These are phyloP conservation scores for Candida rishiriensis DNA, from an alignment of 805 yeast genomes.

Conservation along the genomic window DNA sequence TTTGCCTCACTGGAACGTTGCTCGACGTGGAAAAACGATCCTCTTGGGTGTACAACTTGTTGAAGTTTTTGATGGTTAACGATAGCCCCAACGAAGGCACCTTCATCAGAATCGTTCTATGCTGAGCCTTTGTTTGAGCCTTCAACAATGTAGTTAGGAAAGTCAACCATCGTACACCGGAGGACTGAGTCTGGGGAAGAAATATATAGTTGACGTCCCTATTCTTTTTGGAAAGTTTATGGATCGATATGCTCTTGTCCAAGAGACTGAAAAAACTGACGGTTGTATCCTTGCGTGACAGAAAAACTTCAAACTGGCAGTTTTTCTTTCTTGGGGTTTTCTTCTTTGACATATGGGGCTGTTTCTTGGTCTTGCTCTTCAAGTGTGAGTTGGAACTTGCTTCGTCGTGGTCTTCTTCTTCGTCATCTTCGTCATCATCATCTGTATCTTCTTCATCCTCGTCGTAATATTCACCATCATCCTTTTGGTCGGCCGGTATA, in stretches of 20 bases:
- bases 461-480: background rate
- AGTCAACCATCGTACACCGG: constrained; percentile 61
- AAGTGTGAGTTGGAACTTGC: background rate
- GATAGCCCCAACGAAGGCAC: constrained; percentile 44
- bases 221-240: constrained; percentile 18
- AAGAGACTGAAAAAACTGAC: constrained; percentile 58
- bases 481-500: background rate
- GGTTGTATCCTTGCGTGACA: constrained; percentile 20
- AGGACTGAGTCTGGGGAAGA: constrained; percentile 45
- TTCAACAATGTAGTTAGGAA: constrained; percentile 49
- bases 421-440: constrained; percentile 11
- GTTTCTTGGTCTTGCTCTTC: background rate
- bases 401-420: constrained; percentile 1
- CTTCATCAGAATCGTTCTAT: constrained; percentile 25
- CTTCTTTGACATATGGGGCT: background rate
- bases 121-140: constrained; percentile 3
- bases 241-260: constrained; percentile 66
- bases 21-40: constrained; percentile 4
- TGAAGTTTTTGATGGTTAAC: constrained; percentile 33
- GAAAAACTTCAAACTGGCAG: constrained; percentile 16
- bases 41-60: constrained; percentile 2
- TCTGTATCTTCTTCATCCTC: constrained; percentile 6
- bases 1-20: constrained; percentile 1
- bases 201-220: constrained; percentile 41
- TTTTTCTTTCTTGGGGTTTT: constrained; percentile 2